phyloP scores from a whole-genome alignment of 352 stramenopile genomes.

The Heterotrichella gracilis region DNA sequence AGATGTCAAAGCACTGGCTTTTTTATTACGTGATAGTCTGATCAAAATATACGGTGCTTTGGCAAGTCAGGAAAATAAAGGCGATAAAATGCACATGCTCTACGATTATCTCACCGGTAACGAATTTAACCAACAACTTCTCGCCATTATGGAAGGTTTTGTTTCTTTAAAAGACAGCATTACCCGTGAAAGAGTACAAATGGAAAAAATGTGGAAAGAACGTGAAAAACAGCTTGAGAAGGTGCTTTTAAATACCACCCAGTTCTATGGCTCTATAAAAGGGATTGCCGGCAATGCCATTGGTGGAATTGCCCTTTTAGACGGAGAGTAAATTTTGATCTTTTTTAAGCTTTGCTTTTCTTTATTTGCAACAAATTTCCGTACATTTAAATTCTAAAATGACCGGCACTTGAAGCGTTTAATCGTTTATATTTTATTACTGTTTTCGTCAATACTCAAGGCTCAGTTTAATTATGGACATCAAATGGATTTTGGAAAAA shows the following conservation, averaged over 20 bases:
- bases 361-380: no score
- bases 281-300: neutral
- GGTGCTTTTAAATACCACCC: neutral
- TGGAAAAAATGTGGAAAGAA: conserved; percentile 7
- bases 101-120: neutral
- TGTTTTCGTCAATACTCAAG: neutral
- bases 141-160: neutral
- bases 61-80: conserved; percentile 4
- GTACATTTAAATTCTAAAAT: no score
- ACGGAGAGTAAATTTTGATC: no score
- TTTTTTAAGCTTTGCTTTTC: no score
- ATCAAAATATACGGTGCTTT: neutral
- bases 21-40: neutral
- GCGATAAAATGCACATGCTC: conserved; percentile 3
- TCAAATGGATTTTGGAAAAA: conserved; percentile 8
- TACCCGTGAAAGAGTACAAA: neutral
- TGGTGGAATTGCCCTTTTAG: no score
- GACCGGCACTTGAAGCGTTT: no score
- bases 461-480: conserved; percentile 4
- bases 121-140: neutral
- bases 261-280: conserved; percentile 1
- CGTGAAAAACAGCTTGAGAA: neutral
- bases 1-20: neutral
- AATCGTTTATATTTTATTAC: neutral
- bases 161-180: neutral